A percentile compares a stretch with the other conserved stretches of the same genome.
phyloP scores from a whole-genome alignment of 2,329 filamentous ascomycete species.

The Xylogone sp. region DNA sequence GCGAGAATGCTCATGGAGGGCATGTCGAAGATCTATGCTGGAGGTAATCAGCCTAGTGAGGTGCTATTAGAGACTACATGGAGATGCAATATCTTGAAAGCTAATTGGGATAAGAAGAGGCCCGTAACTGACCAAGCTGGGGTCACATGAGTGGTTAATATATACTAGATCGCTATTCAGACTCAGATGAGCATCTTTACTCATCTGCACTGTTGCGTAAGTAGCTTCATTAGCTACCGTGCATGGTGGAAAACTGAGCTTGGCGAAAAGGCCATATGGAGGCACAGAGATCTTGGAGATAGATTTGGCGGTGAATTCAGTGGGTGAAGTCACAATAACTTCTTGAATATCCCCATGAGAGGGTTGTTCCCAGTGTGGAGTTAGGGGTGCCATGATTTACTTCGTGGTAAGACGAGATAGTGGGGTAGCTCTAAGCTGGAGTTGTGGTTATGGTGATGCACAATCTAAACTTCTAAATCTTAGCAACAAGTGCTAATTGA shows the following conservation, averaged over 20 bases:
- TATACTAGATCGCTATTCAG: constrained; percentile 65
- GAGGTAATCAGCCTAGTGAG: not conserved
- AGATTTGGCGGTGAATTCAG: constrained; percentile 55
- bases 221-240: constrained; percentile 51
- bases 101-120: not conserved
- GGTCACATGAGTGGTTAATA: constrained; percentile 66
- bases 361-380: constrained; percentile 55
- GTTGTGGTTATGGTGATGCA: too few species aligned
- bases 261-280: constrained; percentile 63
- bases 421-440: too few species aligned
- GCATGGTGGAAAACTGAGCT: constrained; percentile 61
- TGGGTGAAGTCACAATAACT: constrained; percentile 47
- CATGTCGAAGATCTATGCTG: constrained; percentile 55
- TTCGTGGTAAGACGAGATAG: too few species aligned
- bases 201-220: constrained; percentile 62
- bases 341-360: constrained; percentile 57
- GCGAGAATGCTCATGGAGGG: constrained; percentile 53
- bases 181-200: constrained; percentile 51
- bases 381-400: constrained; percentile 53
- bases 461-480: too few species aligned
- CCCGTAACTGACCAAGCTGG: constrained; percentile 51
- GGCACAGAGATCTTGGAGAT: constrained; percentile 51
- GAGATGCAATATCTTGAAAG: too few species aligned
- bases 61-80: too few species aligned
- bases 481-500: too few species aligned